phyloP scores from a whole-genome alignment of 345 rosid species.

The Erysimum cheiranthoides region DNA sequence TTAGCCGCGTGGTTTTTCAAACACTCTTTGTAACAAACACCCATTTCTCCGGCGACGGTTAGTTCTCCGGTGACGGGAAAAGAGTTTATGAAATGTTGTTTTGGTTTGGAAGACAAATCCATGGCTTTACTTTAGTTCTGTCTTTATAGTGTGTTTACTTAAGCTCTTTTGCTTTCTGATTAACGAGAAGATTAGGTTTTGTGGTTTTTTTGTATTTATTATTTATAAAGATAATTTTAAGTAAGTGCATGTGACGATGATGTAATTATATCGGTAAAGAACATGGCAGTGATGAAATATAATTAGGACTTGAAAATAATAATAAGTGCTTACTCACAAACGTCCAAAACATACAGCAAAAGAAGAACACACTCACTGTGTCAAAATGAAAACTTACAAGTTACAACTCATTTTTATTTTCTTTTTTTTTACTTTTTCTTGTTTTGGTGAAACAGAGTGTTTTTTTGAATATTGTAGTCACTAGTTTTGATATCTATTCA shows the following conservation, averaged over 20 bases:
- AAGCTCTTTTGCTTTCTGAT: slow-evolving; percentile 21
- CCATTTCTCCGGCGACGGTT: slow-evolving; percentile 41
- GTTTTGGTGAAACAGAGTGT: slow-evolving; percentile 28
- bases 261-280: slow-evolving; percentile 52
- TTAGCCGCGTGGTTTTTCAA: slow-evolving; percentile 79
- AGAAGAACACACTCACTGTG: slow-evolving; percentile 27
- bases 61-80: slow-evolving; percentile 22
- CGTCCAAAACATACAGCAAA: slow-evolving; percentile 40
- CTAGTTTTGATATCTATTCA: slow-evolving; percentile 31
- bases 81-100: slow-evolving; percentile 22
- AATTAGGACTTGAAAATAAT: slow-evolving; percentile 31
- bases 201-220: neutral
- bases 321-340: slow-evolving; percentile 38
- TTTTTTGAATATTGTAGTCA: neutral
- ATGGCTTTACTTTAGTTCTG: slow-evolving; percentile 34
- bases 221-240: neutral
- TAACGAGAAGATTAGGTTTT: slow-evolving; percentile 43
- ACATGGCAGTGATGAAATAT: slow-evolving; percentile 48
- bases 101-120: slow-evolving; percentile 40
- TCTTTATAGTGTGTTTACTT: slow-evolving; percentile 43
- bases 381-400: slow-evolving; percentile 27
- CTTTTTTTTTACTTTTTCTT: slow-evolving; percentile 36
- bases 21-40: slow-evolving; percentile 79
- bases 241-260: slow-evolving; percentile 49
- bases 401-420: neutral